Evolutionary conservation across 176 grass and related monocot species (phyloP).

Genomic region (Avena atlantica): DNA sequence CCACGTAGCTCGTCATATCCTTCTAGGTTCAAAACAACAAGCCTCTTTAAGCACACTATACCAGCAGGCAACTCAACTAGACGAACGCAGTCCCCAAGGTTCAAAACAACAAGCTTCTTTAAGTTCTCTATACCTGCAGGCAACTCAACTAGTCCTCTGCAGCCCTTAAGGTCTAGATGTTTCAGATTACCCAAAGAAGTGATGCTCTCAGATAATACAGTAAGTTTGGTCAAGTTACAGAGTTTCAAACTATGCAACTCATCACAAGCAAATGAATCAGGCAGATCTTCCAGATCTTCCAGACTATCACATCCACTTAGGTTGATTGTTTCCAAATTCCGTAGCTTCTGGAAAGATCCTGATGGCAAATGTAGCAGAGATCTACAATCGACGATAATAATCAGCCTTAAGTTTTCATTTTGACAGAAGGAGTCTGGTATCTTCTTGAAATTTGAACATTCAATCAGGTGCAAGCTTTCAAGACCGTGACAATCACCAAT

Average conservation of each 20-base stretch:
- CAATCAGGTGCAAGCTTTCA: not conserved
- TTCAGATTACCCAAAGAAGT: not conserved
- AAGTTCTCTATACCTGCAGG: too few relatives aligned
- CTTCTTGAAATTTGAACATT: not conserved
- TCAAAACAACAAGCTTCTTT: too few relatives aligned
- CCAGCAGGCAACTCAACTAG: slow-evolving; percentile 21
- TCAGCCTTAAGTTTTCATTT: not conserved
- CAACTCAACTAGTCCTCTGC: too few relatives aligned
- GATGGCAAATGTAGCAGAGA: not conserved
- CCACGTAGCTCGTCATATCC: not conserved
- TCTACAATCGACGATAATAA: fast-evolving
- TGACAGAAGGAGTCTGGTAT: not conserved
- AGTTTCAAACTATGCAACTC: not conserved
- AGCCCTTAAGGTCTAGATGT: not conserved
- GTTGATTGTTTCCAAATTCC: not conserved
- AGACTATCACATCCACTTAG: fast-evolving
- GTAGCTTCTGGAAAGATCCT: not conserved
- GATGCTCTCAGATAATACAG: not conserved
- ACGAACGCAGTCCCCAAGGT: not conserved
- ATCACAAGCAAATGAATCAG: not conserved
- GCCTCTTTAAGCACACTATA: not conserved
- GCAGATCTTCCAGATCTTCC: not conserved
- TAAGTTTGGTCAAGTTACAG: too few relatives aligned
- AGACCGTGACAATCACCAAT: slow-evolving; percentile 1
- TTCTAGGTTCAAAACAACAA: not conserved